These are phyloP conservation scores for Brassica rapa DNA, from an alignment of 345 rosid species.

Conservation along the genomic window DNA sequence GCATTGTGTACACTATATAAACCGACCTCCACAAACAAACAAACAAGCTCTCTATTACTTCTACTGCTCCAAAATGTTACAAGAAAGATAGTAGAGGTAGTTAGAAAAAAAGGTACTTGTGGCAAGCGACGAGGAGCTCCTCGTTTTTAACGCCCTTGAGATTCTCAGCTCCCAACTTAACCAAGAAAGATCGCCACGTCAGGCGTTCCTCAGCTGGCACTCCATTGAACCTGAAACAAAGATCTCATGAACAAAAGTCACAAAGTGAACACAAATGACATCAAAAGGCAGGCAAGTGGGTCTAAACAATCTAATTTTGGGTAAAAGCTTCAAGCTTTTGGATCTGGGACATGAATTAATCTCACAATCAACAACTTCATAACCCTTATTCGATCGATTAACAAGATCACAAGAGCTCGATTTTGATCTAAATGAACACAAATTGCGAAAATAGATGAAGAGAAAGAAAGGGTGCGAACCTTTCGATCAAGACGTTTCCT, in stretches of 20 bases:
- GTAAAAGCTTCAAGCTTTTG: not conserved
- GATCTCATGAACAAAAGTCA: not conserved
- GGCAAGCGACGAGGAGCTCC: conserved; percentile 94
- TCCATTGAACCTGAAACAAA: conserved; percentile 74
- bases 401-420: too few relatives aligned
- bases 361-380: too few relatives aligned
- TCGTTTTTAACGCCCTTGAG: conserved; percentile 89
- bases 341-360: too few relatives aligned
- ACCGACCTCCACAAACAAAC: conserved; percentile 61
- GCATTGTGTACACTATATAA: conserved; percentile 87
- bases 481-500: conserved; percentile 70
- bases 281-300: not conserved
- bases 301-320: conserved; percentile 9
- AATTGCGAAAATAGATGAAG: too few relatives aligned
- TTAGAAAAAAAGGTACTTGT: conserved; percentile 58
- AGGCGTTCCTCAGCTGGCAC: conserved; percentile 91
- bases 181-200: conserved; percentile 92
- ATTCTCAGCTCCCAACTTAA: conserved; percentile 89
- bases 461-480: conserved; percentile 37
- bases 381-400: too few relatives aligned
- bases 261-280: too few relatives aligned
- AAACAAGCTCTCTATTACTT: not conserved
- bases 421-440: too few relatives aligned
- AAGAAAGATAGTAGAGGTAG: not conserved
- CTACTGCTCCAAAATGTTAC: not conserved